Conservation (phyloP, 2,329 filamentous ascomycete species). For the Alternaria sp. region DNA sequence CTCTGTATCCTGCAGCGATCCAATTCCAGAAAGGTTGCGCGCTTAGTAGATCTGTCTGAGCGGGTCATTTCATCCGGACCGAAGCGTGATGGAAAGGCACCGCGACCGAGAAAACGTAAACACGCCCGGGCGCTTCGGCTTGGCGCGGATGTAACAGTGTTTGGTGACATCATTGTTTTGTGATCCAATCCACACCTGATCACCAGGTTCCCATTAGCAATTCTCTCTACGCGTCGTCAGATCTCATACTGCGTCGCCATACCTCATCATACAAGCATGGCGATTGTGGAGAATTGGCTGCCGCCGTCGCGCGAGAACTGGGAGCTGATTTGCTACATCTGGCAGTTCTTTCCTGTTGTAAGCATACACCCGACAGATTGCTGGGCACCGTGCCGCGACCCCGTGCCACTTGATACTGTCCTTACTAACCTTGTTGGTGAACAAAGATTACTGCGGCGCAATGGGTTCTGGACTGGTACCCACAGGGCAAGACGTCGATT, state of each 20-base stretch:
- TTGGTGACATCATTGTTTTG: slow-evolving; percentile 21
- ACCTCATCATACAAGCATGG: slow-evolving; percentile 37
- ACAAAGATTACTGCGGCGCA: slow-evolving; percentile 72
- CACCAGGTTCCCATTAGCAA: neutral
- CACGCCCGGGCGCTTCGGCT: slow-evolving; percentile 9
- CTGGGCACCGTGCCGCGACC: neutral
- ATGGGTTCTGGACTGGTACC: slow-evolving; percentile 78
- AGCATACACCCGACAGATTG: slow-evolving; percentile 14
- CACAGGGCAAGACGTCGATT: slow-evolving; percentile 89
- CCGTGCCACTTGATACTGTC: neutral
- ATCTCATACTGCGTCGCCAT: neutral
- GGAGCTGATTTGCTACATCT: slow-evolving; percentile 53
- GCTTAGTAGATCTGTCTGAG: neutral
- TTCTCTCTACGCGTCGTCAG: neutral
- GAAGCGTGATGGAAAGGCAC: neutral
- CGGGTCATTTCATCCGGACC: neutral
- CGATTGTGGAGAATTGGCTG: slow-evolving; percentile 52
- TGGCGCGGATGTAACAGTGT: slow-evolving; percentile 14
- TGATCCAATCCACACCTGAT: neutral
- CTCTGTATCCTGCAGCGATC: neutral
- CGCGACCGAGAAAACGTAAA: neutral
- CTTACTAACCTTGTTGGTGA: slow-evolving; percentile 4
- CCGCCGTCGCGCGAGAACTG: slow-evolving; percentile 60
- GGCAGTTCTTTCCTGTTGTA: slow-evolving; percentile 60
- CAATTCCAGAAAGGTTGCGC: neutral